These are phyloP conservation scores for Zopfochytrium polystomum DNA, from an alignment of 371 early-diverging fungal genomes.

Conservation along the genomic window DNA sequence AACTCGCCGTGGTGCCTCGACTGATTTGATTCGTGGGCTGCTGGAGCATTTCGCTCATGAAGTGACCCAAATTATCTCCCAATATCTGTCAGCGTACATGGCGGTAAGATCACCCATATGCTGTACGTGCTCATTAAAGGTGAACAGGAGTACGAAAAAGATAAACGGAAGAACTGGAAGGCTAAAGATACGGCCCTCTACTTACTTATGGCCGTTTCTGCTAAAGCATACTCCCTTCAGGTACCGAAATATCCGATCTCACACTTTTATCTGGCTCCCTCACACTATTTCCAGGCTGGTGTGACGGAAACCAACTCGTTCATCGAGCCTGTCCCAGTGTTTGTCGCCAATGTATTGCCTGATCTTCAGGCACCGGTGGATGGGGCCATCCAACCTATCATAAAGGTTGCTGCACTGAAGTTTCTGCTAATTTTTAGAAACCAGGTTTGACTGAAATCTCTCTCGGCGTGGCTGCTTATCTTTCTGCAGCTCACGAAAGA, in stretches of 20 bases:
- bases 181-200: conserved; percentile 93
- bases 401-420: conserved; percentile 91
- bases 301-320: conserved; percentile 74
- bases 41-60: conserved; percentile 79
- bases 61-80: conserved; percentile 76
- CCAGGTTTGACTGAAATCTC: conserved; percentile 53
- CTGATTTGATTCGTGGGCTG: conserved; percentile 89
- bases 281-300: conserved; percentile 49
- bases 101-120: conserved; percentile 41
- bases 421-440: conserved; percentile 88
- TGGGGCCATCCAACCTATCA: conserved; percentile 73
- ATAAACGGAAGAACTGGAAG: conserved; percentile 83
- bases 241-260: conserved; percentile 2
- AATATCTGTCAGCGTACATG: conserved; percentile 72
- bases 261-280: background rate
- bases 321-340: conserved; percentile 80
- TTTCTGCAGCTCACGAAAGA: conserved; percentile 63
- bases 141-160: conserved; percentile 60
- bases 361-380: conserved; percentile 74
- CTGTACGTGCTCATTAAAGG: background rate
- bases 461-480: background rate
- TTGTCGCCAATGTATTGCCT: conserved; percentile 72
- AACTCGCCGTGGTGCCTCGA: conserved; percentile 87
- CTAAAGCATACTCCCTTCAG: conserved; percentile 48
- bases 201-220: conserved; percentile 82